Percentiles rank a stretch among this genome's conserved stretches.
Evolutionary conservation across 257 asterid species (phyloP).

Genomic region (Cinchona pubescens): DNA sequence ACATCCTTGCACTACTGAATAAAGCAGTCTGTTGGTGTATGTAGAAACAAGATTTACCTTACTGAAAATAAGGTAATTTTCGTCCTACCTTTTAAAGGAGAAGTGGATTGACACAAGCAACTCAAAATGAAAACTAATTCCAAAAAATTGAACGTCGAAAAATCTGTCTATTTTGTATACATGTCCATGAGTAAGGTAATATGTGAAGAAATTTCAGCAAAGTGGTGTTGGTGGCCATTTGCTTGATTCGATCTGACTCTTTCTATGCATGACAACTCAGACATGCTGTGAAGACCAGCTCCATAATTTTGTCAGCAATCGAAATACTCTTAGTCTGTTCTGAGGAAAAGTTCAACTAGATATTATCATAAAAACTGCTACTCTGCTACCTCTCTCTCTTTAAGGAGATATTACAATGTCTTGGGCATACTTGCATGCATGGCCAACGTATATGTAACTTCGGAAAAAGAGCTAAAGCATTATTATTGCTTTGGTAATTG

Average conservation of each 20-base stretch:
- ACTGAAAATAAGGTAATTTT: not conserved
- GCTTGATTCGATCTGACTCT: too few relatives aligned
- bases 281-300: not conserved
- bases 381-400: not conserved
- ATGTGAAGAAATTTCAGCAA: too few relatives aligned
- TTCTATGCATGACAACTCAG: too few relatives aligned
- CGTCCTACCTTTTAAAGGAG: not conserved
- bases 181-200: too few relatives aligned
- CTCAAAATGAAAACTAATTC: too few relatives aligned
- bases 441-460: not conserved
- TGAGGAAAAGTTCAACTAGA: not conserved
- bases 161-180: too few relatives aligned
- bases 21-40: not conserved
- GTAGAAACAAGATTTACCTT: not conserved
- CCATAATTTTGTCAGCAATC: not conserved
- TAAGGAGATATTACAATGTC: not conserved
- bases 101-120: not conserved
- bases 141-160: too few relatives aligned
- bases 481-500: not conserved
- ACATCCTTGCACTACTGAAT: not conserved
- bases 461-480: too few relatives aligned
- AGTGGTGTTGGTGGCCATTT: too few relatives aligned
- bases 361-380: not conserved
- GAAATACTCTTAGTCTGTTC: not conserved
- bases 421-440: not conserved